Base-by-base conservation (phyloP, 2,329 filamentous ascomycete species). In the Mariannaea elegans region DNA sequence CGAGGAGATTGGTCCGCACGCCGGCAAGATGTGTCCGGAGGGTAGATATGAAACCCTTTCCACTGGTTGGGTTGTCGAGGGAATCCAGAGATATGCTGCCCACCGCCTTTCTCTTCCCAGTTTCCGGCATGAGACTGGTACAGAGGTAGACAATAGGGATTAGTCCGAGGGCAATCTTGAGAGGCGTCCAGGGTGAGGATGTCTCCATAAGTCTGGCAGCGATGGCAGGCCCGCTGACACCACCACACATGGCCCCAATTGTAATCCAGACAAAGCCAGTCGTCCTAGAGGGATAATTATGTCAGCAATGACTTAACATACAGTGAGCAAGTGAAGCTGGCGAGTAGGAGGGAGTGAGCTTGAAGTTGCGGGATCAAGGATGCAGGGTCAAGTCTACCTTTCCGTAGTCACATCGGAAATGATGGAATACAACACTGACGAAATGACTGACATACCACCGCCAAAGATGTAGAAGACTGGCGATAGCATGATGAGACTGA, bases 361-460 rank as follows among this genome's bases (percentile, higher is more conserved):
- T n/a, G n/a, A 31, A 7, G 12, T 31, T 31, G 7, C 7, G 27
- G 27, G 27, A 12, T 31, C 27, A 31, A 31, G 23, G n/a, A n/a
- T n/a, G n/a, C n/a, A n/a, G n/a, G n/a, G 16, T 46, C 13, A 14
- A 10, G 16, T 16, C 8, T 18, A 46, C 42, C 42, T 46, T 46
- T 46, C 42, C n/a, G 42, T 46, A 24, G 42, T 46, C 23, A 46
- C 23, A 23, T 46, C 42, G 23, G 42, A 46, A 46, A 46, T 46
- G 16, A 46, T 46, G 14, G 42, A 46, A 16, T 46, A 46, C 23
- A 46, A 18, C 2, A 46, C 42, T 7, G 42, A 46, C 3, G 42
- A 46, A 18, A 46, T 46, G 14, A 46, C 42, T 7, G 42, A 27
- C 42, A 46, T 27, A 13, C 42, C 42, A 10, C 42, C 42, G 1